These are phyloP conservation scores for Dacryopinax primogenitus DNA, from an alignment of 768 basidiomycete species.

Conservation along the genomic window DNA sequence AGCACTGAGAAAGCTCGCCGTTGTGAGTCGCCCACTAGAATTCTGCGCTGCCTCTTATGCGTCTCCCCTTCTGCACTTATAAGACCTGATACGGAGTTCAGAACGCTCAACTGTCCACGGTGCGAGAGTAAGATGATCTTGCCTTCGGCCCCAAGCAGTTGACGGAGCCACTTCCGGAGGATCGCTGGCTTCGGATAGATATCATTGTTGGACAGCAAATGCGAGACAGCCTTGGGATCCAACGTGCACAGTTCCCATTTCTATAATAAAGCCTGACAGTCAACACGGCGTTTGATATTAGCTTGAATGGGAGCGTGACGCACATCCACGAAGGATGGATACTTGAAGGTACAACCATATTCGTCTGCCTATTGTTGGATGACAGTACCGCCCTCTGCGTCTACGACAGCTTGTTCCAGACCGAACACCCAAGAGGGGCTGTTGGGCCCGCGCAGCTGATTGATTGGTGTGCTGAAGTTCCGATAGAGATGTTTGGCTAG, in stretches of 20 bases:
- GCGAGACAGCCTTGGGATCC: neutral
- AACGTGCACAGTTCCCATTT: slow-evolving; percentile 1
- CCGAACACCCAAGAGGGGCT: neutral
- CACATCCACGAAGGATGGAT: neutral
- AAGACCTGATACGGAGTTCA: neutral
- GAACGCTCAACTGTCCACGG: neutral
- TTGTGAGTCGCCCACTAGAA: neutral
- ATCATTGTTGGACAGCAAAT: neutral
- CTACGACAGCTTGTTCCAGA: neutral
- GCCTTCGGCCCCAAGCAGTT: neutral
- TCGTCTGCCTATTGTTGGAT: neutral
- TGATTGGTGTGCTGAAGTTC: neutral
- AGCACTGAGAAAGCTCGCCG: neutral
- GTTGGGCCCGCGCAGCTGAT: neutral
- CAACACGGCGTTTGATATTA: too few species aligned
- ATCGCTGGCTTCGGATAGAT: neutral
- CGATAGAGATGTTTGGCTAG: neutral
- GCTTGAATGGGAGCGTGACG: neutral
- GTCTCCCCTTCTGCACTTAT: slow-evolving; percentile 3
- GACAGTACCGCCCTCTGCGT: neutral
- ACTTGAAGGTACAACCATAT: neutral
- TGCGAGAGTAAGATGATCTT: neutral
- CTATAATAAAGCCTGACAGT: neutral
- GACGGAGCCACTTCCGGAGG: neutral
- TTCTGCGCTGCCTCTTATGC: neutral